Conservation (phyloP, 202 grass and related monocot genomes). For the Tripidium arundinaceum region DNA sequence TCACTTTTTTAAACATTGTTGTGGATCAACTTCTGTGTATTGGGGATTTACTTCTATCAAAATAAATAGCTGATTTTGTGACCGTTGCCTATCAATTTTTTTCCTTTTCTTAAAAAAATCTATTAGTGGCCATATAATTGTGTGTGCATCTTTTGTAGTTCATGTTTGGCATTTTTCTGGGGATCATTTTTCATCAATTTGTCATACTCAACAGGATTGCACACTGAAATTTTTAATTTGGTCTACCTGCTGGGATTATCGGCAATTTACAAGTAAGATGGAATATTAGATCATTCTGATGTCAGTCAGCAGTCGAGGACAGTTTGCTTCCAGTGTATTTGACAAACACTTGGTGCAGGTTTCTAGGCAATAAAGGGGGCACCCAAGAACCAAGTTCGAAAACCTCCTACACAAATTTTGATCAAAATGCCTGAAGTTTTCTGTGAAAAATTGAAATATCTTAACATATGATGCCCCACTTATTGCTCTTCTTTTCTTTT, state of each 20-base stretch:
- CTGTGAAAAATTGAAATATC: constrained; percentile 29
- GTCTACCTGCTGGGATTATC: constrained; percentile 62
- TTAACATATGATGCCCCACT: constrained; percentile 28
- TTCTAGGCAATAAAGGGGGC: constrained; percentile 47
- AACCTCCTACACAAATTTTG: constrained; percentile 38
- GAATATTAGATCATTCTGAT: constrained; percentile 69
- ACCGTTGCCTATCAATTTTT: neutral
- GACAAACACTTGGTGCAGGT: constrained; percentile 57
- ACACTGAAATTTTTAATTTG: constrained; percentile 58
- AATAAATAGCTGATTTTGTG: neutral
- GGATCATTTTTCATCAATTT: constrained; percentile 59
- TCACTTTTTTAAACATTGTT: neutral
- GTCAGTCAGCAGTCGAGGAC: constrained; percentile 46
- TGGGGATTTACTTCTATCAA: neutral
- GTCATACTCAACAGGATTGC: constrained; percentile 61
- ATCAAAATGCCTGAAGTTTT: constrained; percentile 36
- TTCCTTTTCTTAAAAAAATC: neutral
- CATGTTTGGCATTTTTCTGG: constrained; percentile 41
- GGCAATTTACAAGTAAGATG: constrained; percentile 68
- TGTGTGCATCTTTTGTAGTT: constrained; percentile 29
- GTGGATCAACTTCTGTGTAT: neutral
- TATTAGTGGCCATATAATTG: constrained; percentile 15
- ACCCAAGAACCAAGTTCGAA: constrained; percentile 50
- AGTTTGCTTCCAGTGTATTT: constrained; percentile 56
- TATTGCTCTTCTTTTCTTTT: constrained; percentile 14